Evolutionary conservation across 2,329 filamentous ascomycete species (phyloP).

Genomic region (Graphiopsis chlorocephala): DNA sequence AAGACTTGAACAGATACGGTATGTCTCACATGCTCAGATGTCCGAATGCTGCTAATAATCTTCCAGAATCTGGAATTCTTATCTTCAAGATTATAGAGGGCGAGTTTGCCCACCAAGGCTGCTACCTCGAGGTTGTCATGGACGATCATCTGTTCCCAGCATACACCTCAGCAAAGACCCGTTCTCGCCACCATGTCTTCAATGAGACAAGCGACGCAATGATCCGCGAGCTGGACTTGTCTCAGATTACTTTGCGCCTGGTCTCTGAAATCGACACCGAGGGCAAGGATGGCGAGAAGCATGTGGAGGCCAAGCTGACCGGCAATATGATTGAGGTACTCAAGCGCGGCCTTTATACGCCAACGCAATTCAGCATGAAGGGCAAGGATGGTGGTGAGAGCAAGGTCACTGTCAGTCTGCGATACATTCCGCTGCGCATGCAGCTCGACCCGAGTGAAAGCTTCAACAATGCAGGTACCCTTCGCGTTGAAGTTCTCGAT

Average conservation of each 20-base stretch:
- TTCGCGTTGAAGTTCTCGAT: conserved; percentile 90
- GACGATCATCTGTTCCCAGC: conserved; percentile 93
- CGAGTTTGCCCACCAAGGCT: conserved; percentile 72
- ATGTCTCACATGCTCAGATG: conserved; percentile 30
- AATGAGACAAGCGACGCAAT: conserved; percentile 94
- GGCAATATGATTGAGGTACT: conserved; percentile 85
- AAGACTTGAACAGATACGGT: conserved; percentile 79
- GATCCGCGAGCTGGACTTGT: conserved; percentile 95
- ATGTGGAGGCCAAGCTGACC: conserved; percentile 75
- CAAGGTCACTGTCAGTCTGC: conserved; percentile 85
- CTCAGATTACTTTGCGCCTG: conserved; percentile 82
- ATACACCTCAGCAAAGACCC: conserved; percentile 76
- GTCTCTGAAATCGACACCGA: conserved; percentile 75
- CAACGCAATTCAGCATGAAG: conserved; percentile 75
- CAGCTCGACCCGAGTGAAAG: conserved; percentile 88
- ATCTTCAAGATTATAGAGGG: conserved; percentile 94
- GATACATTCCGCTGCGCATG: conserved; percentile 95
- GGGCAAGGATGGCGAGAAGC: conserved; percentile 65
- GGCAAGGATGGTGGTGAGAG: conserved; percentile 72
- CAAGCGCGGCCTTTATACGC: conserved; percentile 80
- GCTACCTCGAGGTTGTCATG: conserved; percentile 82
- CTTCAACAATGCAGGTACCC: conserved; percentile 97
- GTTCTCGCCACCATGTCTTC: conserved; percentile 67
- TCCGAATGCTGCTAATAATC: conserved; percentile 7
- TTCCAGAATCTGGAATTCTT: conserved; percentile 77